phyloP scores from a whole-genome alignment of 1,284 basidiomycete genomes.

The Neolentinus lepideus region DNA sequence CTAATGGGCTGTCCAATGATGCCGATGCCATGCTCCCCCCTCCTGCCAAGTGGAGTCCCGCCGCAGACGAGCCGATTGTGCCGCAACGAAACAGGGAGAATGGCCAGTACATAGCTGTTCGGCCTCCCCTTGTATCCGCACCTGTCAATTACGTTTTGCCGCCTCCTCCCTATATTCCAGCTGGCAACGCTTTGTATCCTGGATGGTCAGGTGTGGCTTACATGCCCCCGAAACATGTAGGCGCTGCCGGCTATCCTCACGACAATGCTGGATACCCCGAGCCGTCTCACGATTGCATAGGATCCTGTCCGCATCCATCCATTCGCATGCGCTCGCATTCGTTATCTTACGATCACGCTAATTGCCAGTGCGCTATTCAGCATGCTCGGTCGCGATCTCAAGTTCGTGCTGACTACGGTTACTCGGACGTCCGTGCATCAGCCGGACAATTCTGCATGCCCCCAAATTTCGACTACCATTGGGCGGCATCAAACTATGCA shows the following conservation, averaged over 20 bases:
- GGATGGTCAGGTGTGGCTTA: constrained; percentile 24
- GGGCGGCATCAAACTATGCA: constrained; percentile 33
- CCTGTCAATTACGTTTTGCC: constrained; percentile 15
- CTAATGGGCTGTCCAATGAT: constrained; percentile 18
- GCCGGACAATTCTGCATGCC: constrained; percentile 32
- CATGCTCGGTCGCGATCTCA: constrained; percentile 59
- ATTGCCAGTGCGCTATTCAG: constrained; percentile 31
- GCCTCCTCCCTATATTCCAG: constrained; percentile 9
- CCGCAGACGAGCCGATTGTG: constrained; percentile 64
- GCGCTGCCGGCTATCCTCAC: constrained; percentile 10
- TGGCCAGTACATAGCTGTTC: constrained; percentile 59
- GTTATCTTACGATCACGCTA: constrained; percentile 44
- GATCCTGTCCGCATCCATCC: background rate
- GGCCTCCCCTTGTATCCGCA: constrained; percentile 31
- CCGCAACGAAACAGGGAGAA: constrained; percentile 41
- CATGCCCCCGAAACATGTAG: constrained; percentile 18
- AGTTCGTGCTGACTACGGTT: constrained; percentile 43
- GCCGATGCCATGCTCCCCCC: constrained; percentile 47
- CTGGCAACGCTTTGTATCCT: constrained; percentile 28
- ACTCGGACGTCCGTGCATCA: constrained; percentile 35
- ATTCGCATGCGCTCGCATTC: constrained; percentile 51
- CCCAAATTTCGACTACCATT: constrained; percentile 29
- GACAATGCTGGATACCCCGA: constrained; percentile 13
- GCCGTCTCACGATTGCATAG: constrained; percentile 13
- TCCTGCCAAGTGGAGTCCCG: constrained; percentile 74